Evolutionary conservation across 2,329 filamentous ascomycete genomes (phyloP).

Genomic region (Diaporthe sp.): DNA sequence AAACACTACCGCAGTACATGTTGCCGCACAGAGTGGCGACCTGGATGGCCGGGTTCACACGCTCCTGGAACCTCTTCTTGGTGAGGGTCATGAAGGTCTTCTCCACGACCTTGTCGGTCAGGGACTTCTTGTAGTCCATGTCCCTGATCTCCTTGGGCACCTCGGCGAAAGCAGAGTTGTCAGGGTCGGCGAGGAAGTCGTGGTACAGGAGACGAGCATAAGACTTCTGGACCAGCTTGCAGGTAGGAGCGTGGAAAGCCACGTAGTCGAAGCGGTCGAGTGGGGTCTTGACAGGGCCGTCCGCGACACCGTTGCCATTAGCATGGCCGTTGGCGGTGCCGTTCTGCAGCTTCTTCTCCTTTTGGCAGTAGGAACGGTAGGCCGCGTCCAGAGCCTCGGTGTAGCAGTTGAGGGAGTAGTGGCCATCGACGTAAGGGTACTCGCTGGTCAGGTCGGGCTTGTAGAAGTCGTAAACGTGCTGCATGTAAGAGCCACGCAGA

Average conservation of each 20-base stretch:
- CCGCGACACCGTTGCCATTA: slow-evolving; percentile 70
- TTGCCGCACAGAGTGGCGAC: slow-evolving; percentile 82
- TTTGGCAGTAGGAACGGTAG: slow-evolving; percentile 85
- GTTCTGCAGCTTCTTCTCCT: slow-evolving; percentile 72
- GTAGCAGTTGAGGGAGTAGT: slow-evolving; percentile 88
- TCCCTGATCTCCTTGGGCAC: slow-evolving; percentile 83
- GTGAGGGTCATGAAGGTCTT: slow-evolving; percentile 88
- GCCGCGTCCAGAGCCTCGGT: slow-evolving; percentile 83
- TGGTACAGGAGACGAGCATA: slow-evolving; percentile 89
- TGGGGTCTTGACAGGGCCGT: slow-evolving; percentile 68
- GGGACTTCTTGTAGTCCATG: slow-evolving; percentile 83
- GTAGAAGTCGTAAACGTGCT: slow-evolving; percentile 91
- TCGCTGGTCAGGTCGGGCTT: slow-evolving; percentile 91
- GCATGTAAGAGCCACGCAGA: slow-evolving; percentile 84
- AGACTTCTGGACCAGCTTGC: slow-evolving; percentile 89
- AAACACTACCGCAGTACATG: slow-evolving; percentile 80
- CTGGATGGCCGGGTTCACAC: slow-evolving; percentile 80
- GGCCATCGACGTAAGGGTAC: slow-evolving; percentile 88
- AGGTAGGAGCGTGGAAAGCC: slow-evolving; percentile 86
- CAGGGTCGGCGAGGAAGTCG: slow-evolving; percentile 82
- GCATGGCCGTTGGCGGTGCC: slow-evolving; percentile 60
- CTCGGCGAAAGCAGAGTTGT: slow-evolving; percentile 77
- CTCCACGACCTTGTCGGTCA: slow-evolving; percentile 86
- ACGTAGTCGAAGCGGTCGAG: slow-evolving; percentile 89
- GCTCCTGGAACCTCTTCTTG: slow-evolving; percentile 88